A percentile compares a stretch with the other conserved stretches of the same genome.
Evolutionary conservation across 2,329 filamentous ascomycete genomes (phyloP).

Genomic region (Aphanoascus verrucosus): DNA sequence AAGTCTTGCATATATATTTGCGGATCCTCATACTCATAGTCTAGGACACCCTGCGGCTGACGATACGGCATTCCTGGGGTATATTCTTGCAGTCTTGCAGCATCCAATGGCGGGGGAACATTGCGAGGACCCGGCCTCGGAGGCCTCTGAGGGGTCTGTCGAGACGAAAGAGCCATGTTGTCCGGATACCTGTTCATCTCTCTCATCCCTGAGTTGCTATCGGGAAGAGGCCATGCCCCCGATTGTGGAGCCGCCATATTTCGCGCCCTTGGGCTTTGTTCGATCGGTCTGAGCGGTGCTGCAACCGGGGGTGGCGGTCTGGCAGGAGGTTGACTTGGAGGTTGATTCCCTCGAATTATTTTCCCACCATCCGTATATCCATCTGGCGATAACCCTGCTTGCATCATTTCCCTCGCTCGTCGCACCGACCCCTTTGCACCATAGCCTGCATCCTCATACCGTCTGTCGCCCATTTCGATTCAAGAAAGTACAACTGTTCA

Average conservation of each 20-base stretch:
- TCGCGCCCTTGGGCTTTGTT: conserved; percentile 8
- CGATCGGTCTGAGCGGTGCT: conserved; percentile 13
- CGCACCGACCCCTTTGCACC: conserved; percentile 14
- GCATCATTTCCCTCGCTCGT: conserved; percentile 12
- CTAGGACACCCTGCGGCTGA: background rate
- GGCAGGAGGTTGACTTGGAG: conserved; percentile 1
- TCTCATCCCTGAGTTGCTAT: conserved; percentile 20
- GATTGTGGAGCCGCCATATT: background rate
- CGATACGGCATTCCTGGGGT: conserved; percentile 20
- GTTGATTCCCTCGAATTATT: background rate
- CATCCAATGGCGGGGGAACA: conserved; percentile 30
- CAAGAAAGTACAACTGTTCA: background rate
- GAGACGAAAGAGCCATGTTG: conserved; percentile 23
- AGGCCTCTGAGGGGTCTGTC: conserved; percentile 34
- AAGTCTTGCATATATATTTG: conserved; percentile 3
- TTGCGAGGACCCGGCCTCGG: conserved; percentile 26
- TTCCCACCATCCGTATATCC: background rate
- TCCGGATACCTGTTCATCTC: conserved; percentile 22
- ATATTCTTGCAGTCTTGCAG: conserved; percentile 25
- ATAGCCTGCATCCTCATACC: conserved; percentile 5
- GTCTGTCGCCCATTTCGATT: conserved; percentile 6
- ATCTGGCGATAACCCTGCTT: conserved; percentile 1
- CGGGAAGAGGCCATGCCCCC: conserved; percentile 38
- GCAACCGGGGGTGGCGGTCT: conserved; percentile 15
- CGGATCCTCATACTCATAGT: conserved; percentile 7